A percentile compares a stretch with the other conserved stretches of the same genome.
phyloP scores from a whole-genome alignment of 805 yeast species.

The Kuraishia cidri region DNA sequence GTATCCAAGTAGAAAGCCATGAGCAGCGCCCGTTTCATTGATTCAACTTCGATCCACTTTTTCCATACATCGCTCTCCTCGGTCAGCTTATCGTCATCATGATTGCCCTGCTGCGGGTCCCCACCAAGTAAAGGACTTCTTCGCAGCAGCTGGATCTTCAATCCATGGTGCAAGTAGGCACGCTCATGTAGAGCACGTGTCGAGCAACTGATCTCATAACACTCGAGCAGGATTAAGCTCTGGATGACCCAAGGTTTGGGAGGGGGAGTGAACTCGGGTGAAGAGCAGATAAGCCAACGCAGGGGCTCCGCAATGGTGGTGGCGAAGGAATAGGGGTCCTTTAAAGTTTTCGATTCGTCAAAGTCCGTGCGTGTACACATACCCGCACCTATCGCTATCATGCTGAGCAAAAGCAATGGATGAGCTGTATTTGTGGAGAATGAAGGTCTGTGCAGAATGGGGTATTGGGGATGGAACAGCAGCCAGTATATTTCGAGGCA shows the following conservation, averaged over 20 bases:
- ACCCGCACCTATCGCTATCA: constrained; percentile 48
- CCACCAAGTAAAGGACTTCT: constrained; percentile 37
- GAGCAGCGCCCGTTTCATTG: constrained; percentile 63
- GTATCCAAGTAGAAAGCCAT: constrained; percentile 72
- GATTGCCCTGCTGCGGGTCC: constrained; percentile 23
- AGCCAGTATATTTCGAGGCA: constrained; percentile 37
- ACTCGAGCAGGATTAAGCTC: constrained; percentile 35
- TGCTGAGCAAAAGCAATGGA: constrained; percentile 40
- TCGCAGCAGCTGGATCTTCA: constrained; percentile 39
- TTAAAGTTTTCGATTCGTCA: constrained; percentile 1
- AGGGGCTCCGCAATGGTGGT: constrained; percentile 29
- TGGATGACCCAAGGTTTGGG: constrained; percentile 42
- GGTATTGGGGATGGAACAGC: constrained; percentile 45
- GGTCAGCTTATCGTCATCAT: neutral
- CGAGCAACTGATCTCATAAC: constrained; percentile 35
- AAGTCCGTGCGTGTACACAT: constrained; percentile 6
- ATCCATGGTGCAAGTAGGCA: constrained; percentile 41
- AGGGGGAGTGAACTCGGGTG: constrained; percentile 33
- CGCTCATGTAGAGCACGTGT: constrained; percentile 38
- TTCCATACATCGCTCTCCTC: constrained; percentile 25
- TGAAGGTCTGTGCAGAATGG: constrained; percentile 36
- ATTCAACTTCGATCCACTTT: constrained; percentile 70
- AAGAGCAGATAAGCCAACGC: constrained; percentile 34
- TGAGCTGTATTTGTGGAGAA: constrained; percentile 42
- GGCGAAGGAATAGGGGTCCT: constrained; percentile 15